Evolutionary conservation across 352 stramenopile species (phyloP), one percentile per base, ranked within the genome.

Genomic region (Globisporangium nagaii): DNA sequence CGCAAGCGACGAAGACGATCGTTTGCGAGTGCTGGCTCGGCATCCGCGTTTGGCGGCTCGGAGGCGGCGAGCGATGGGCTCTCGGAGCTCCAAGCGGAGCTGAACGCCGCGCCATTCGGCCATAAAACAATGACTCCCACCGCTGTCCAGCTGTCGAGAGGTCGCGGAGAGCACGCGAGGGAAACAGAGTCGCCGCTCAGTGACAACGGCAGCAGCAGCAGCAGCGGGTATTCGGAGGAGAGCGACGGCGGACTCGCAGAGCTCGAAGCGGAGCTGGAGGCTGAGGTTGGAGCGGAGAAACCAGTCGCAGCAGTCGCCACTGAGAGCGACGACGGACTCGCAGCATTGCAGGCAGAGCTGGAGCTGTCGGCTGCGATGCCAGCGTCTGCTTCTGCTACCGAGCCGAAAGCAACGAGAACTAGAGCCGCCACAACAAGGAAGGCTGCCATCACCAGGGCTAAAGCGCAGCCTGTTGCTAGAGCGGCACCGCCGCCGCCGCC

Each of bases 11-110:
- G 32, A 42, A 39, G n/a, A 8, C 51, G 41, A 1, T 60, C 44
- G 22, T 13, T 49, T 5, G 35, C 28, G 44, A 60, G 53, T 12
- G 39, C 35, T 32, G 13, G 32, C 5, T 60, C 53, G 1, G 53
- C 27, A 2, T 12, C 36, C 22, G 56, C 36, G 13, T 20, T 32
- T 5, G 22, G n/a, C n/a, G n/a, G 4, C 1, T 62, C 55, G 2
- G 39, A 42, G 6, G 20, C 36, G 11, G 44, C 31, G 27, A 60
- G 54, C 46, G 61, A 69, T 15, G 49, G 64, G 1, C 63, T 75
- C 39, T 56, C 51, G 1, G 67, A 75, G 32, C 53, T 77, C 13
- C 28, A 83, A 63, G 61, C 57, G 19, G 60, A 79, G 47, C 36
- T 79, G 24, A 53, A 45, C 9, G 55, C 37, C 3, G 34, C 55